phyloP scores from a whole-genome alignment of 306 rosid species.

The Lathyrus tuberosus region DNA sequence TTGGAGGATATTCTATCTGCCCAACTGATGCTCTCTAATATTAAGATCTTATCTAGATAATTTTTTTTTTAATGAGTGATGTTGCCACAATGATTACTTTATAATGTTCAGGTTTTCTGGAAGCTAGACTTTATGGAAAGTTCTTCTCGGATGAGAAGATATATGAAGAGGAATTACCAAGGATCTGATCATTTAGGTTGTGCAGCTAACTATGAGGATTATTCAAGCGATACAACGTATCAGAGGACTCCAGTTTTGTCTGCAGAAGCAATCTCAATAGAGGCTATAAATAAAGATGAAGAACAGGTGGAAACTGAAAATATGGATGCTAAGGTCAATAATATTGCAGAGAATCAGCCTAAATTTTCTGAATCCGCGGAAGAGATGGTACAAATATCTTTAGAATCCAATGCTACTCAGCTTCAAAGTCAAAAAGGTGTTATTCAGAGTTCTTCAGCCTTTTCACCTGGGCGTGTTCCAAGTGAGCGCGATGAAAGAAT shows the following conservation, averaged over 20 bases:
- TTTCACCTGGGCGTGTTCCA: constrained; percentile 83
- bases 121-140: constrained; percentile 95
- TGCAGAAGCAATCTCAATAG: constrained; percentile 77
- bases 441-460: constrained; percentile 63
- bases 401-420: constrained; percentile 53
- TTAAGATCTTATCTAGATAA: constrained; percentile 24
- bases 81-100: constrained; percentile 29
- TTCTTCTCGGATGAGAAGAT: constrained; percentile 88
- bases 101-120: constrained; percentile 78
- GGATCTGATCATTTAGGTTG: constrained; percentile 93
- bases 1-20: constrained; percentile 33
- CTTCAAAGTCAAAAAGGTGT: constrained; percentile 49
- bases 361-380: constrained; percentile 54
- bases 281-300: constrained; percentile 65
- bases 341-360: constrained; percentile 54
- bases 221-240: constrained; percentile 47
- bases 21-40: constrained; percentile 13
- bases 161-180: constrained; percentile 74
- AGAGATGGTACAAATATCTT: constrained; percentile 46
- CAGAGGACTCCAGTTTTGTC: constrained; percentile 69
- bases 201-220: constrained; percentile 84
- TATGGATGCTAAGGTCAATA: constrained; percentile 54
- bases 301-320: constrained; percentile 66
- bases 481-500: constrained; percentile 92
- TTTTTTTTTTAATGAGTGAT: not conserved